These are phyloP conservation scores for Suhomyces kilbournensis DNA, from an alignment of 805 yeast genomes.

Conservation along the genomic window DNA sequence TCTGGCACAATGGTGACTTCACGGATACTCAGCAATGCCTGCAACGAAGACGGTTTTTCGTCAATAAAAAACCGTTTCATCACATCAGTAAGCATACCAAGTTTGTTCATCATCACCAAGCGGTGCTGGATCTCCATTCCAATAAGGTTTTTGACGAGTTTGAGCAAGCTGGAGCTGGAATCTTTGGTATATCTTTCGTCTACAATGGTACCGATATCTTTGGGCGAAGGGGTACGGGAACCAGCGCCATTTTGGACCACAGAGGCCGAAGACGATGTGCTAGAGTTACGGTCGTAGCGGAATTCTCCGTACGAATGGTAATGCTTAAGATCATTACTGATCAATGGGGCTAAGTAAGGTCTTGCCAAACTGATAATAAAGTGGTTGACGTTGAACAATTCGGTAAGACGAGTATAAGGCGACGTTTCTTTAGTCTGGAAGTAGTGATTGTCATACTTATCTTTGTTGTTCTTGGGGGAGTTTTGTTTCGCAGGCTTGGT, in stretches of 20 bases:
- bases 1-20: slow-evolving; percentile 93
- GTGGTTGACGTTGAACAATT: slow-evolving; percentile 91
- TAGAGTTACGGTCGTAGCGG: slow-evolving; percentile 13
- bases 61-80: slow-evolving; percentile 79
- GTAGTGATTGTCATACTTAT: slow-evolving; percentile 12
- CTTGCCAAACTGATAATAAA: slow-evolving; percentile 88
- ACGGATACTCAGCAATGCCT: slow-evolving; percentile 55
- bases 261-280: slow-evolving; percentile 7
- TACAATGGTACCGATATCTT: slow-evolving; percentile 31
- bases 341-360: slow-evolving; percentile 88
- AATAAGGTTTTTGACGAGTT: slow-evolving; percentile 48
- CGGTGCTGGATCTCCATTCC: slow-evolving; percentile 84
- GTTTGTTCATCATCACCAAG: slow-evolving; percentile 70
- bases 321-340: slow-evolving; percentile 79
- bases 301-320: slow-evolving; percentile 41
- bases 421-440: slow-evolving; percentile 31
- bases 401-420: slow-evolving; percentile 86
- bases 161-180: slow-evolving; percentile 28
- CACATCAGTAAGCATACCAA: slow-evolving; percentile 69
- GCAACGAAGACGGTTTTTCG: slow-evolving; percentile 71
- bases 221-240: background rate
- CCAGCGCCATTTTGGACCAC: background rate
- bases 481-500: slow-evolving; percentile 1
- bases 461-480: slow-evolving; percentile 4
- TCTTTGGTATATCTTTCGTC: slow-evolving; percentile 32